Percentiles rank a stretch among this genome's conserved stretches.
Conservation (phyloP, 179 eudicot genomes). For the Carnegiea gigantea region DNA sequence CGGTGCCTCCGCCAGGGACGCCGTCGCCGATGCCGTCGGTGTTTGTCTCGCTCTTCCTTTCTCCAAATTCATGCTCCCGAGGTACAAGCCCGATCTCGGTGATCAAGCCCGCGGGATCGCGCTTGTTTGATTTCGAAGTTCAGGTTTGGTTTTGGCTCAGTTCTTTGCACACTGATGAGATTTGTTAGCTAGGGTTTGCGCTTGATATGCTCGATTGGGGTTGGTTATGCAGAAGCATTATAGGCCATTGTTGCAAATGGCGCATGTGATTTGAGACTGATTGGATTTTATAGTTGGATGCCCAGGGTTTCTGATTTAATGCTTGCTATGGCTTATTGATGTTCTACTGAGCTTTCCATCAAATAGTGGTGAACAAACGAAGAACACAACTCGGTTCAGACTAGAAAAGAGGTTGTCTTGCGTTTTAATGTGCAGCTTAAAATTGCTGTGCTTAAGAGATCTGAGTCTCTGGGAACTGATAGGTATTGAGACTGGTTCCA, state of each 20-base stretch:
- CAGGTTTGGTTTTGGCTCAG: slow-evolving; percentile 2
- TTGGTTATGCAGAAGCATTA: not conserved
- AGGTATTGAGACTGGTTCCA: not conserved
- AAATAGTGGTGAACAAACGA: not conserved
- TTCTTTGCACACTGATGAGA: not conserved
- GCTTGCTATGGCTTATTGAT: not conserved
- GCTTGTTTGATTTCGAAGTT: slow-evolving; percentile 42
- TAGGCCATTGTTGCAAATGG: not conserved
- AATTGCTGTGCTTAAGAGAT: not conserved
- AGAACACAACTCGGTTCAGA: not conserved
- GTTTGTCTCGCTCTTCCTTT: slow-evolving; percentile 52
- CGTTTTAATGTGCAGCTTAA: not conserved
- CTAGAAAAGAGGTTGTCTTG: not conserved
- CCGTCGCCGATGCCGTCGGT: slow-evolving; percentile 63
- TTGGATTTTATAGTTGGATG: not conserved
- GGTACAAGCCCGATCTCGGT: slow-evolving; percentile 19
- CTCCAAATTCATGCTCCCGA: slow-evolving; percentile 9
- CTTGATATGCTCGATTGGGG: not conserved
- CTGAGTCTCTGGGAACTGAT: not conserved
- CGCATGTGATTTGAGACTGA: not conserved
- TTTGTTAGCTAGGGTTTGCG: not conserved
- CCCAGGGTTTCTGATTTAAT: not conserved
- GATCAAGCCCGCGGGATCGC: slow-evolving; percentile 26
- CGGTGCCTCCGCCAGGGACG: slow-evolving; percentile 86
- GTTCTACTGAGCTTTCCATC: not conserved